These are phyloP conservation scores for Paramecium sexaurelia DNA, from an alignment of 73 alveolate genomes.

Conservation along the genomic window DNA sequence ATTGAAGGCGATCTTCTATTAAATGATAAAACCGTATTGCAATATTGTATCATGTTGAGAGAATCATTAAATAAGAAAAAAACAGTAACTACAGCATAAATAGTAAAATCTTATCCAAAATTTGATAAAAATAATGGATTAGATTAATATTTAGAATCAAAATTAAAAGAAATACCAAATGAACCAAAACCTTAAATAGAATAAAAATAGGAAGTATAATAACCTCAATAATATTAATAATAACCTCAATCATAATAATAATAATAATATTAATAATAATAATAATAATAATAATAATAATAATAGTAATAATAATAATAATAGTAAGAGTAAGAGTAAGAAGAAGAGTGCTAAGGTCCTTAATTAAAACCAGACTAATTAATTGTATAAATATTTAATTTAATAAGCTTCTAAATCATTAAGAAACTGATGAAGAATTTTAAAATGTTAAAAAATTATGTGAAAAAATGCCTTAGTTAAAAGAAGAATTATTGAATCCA, in stretches of 20 bases:
- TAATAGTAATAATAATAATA: not conserved
- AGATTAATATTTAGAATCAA: not conserved
- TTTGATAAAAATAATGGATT: not conserved
- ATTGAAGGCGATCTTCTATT: not conserved
- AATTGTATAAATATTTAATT: not conserved
- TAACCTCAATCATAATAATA: not conserved
- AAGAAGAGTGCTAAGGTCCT: not conserved
- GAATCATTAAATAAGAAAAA: conserved; percentile 48
- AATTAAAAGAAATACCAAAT: not conserved
- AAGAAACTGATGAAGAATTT: conserved; percentile 18
- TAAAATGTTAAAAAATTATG: not conserved
- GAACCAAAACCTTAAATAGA: not conserved
- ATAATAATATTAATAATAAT: not conserved
- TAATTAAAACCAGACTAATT: conserved; percentile 19
- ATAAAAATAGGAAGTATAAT: not conserved
- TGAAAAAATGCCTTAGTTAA: not conserved
- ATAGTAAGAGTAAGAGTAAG: not conserved
- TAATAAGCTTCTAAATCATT: conserved; percentile 4
- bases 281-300: not conserved
- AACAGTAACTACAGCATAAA: not conserved
- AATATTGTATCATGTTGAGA: not conserved
- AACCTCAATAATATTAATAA: not conserved
- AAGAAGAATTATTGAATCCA: not conserved
- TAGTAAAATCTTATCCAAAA: not conserved
- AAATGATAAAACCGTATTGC: not conserved